Evolutionary conservation across 129 eudicot species (phyloP).

Genomic region (Pittosporum tobira): DNA sequence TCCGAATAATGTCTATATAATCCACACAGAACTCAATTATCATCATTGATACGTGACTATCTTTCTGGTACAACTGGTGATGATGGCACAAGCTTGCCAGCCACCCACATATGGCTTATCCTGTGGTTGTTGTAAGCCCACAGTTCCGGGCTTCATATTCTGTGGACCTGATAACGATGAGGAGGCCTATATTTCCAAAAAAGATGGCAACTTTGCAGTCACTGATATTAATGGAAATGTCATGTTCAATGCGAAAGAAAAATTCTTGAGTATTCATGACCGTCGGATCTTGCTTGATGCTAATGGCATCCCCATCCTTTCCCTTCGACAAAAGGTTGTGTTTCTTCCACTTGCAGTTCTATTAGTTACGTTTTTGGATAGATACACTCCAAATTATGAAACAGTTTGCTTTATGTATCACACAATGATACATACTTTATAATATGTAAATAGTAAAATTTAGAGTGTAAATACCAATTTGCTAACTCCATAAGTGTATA

Average conservation of each 20-base stretch:
- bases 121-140: slow-evolving; percentile 15
- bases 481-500: too few species aligned
- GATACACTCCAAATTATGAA: too few species aligned
- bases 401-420: too few species aligned
- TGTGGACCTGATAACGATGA: slow-evolving; percentile 11
- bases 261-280: slow-evolving; percentile 9
- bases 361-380: too few species aligned
- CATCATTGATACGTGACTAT: too few species aligned
- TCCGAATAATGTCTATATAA: too few species aligned
- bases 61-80: too few species aligned
- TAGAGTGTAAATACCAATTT: too few species aligned
- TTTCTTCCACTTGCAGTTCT: too few species aligned
- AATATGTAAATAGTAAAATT: too few species aligned
- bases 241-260: slow-evolving; percentile 18
- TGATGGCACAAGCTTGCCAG: neutral
- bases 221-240: slow-evolving; percentile 18
- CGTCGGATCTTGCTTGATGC: slow-evolving; percentile 23
- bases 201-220: slow-evolving; percentile 17
- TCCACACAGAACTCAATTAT: too few species aligned
- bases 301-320: slow-evolving; percentile 20
- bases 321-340: slow-evolving; percentile 25
- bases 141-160: slow-evolving; percentile 19
- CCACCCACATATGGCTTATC: neutral
- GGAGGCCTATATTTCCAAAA: neutral
- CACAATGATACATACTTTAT: too few species aligned